Conservation (phyloP, 2,329 filamentous ascomycete genomes). For the Colletotrichum filicis region DNA sequence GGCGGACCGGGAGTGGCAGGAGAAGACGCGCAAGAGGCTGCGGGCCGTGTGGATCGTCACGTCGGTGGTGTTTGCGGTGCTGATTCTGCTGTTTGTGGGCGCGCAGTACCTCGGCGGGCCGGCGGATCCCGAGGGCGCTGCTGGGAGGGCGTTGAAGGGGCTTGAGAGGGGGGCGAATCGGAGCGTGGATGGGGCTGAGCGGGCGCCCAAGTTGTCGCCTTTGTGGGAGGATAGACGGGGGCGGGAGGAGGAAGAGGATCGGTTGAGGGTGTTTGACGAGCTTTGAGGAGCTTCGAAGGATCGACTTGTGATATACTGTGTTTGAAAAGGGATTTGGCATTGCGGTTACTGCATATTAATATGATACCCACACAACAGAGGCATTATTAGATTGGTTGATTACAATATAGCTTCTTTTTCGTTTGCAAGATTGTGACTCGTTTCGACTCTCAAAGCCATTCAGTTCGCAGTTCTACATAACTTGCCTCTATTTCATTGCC, state of each 20-base stretch:
- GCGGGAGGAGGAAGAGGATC: constrained; percentile 46
- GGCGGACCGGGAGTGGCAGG: constrained; percentile 75
- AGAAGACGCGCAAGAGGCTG: constrained; percentile 71
- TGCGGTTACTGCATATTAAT: constrained; percentile 2
- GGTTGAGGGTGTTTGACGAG: constrained; percentile 58
- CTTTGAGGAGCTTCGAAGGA: constrained; percentile 44
- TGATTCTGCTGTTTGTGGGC: constrained; percentile 56
- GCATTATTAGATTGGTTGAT: not conserved
- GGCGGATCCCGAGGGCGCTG: constrained; percentile 8
- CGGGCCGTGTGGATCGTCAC: constrained; percentile 72
- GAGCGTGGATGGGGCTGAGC: constrained; percentile 5
- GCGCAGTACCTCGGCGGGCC: constrained; percentile 43
- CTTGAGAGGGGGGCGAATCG: constrained; percentile 17
- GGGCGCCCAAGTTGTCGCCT: constrained; percentile 30
- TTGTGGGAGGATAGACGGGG: constrained; percentile 40
- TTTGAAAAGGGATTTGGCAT: not conserved
- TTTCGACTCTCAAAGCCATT: not conserved
- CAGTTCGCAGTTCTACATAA: no score
- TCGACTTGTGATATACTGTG: not conserved
- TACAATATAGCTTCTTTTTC: no score
- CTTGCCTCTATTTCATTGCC: not conserved
- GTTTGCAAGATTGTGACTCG: not conserved
- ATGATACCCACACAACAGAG: constrained; percentile 24
- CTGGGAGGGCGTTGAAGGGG: not conserved
- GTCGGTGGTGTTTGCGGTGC: constrained; percentile 57